Evolutionary conservation across 805 yeast genomes (phyloP), one percentile per base, ranked within the genome.

Genomic region (Saccharomycopsis sp.): DNA sequence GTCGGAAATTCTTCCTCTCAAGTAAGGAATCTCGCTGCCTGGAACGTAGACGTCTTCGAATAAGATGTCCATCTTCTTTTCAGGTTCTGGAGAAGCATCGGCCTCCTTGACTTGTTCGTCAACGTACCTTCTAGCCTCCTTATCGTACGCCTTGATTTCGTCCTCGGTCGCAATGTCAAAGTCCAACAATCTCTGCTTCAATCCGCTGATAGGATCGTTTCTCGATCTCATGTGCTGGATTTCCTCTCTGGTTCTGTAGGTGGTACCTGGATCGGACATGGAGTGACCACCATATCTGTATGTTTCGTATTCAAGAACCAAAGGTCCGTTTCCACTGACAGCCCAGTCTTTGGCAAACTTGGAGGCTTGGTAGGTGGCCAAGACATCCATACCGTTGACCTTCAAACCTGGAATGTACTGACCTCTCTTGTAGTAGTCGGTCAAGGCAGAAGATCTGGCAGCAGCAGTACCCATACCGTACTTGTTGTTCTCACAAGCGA

Each of bases 391-490:
- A 80, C 98, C 99, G 75, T 94, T 94, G 70, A 92, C 89, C 80
- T 91, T 94, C 72, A 94, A 80, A 79, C 99, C 99, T 65, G 99
- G 99, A 66, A 94, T 94, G 81, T 90, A 94, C 79, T 94, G 99
- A 72, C 98, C 99, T 79, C 99, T 91, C 85, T 92, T 90, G 85
- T 89, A 89, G 81, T 91, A 94, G 69, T 94, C 97, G 61, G 95
- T 87, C 80, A 91, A 76, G 56, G 99, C 99, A 56, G 97, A 91
- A 14, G 97, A 91, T 79, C 99, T 87, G 52, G 97, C 75, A 57
- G 98, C 98, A 64, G 99, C 77, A 56, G 99, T 94, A 79, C 99
- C 99, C 99, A 94, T 94, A 82, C 99, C 99, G 75, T 94, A 94
- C 79, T 91, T 94, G 85, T 94, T 94, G 83, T 94, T 94, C 78